A percentile compares a stretch with the other conserved stretches of the same genome.
Conservation (phyloP, 2,329 filamentous ascomycete species). For the Epichloe scottii region DNA sequence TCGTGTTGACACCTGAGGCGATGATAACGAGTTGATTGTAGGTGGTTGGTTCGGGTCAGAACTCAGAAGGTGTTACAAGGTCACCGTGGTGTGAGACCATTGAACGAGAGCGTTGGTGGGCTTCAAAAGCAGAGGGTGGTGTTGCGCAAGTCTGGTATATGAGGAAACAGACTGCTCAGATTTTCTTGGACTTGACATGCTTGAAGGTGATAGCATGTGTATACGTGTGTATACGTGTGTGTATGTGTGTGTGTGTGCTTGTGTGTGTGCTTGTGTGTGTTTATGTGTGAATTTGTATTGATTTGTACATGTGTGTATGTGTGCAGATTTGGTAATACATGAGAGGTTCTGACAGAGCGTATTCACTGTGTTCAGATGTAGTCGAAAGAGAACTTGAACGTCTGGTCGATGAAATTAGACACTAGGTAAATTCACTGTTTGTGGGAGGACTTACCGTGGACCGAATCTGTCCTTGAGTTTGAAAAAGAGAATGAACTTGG, state of each 20-base stretch:
- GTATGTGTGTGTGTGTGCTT: too few species aligned
- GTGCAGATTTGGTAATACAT: too few species aligned
- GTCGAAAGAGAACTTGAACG: background rate
- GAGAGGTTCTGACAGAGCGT: too few species aligned
- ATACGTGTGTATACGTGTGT: background rate
- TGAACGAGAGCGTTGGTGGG: background rate
- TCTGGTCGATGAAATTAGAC: background rate
- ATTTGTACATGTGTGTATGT: background rate
- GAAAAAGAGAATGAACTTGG: background rate
- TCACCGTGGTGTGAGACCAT: background rate
- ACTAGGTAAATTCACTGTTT: too few species aligned
- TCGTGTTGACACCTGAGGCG: too few species aligned
- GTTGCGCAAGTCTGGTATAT: background rate
- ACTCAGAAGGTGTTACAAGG: background rate
- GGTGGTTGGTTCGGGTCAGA: too few species aligned
- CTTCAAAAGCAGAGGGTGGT: background rate
- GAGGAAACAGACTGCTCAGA: background rate
- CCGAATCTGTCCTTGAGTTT: background rate
- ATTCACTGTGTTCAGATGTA: background rate
- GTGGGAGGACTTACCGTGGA: background rate
- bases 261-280: background rate
- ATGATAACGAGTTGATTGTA: too few species aligned
- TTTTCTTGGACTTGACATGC: background rate
- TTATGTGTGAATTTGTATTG: background rate
- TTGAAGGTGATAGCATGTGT: background rate